phyloP scores from a whole-genome alignment of 352 stramenopile species.

The Phytophthora rubi region DNA sequence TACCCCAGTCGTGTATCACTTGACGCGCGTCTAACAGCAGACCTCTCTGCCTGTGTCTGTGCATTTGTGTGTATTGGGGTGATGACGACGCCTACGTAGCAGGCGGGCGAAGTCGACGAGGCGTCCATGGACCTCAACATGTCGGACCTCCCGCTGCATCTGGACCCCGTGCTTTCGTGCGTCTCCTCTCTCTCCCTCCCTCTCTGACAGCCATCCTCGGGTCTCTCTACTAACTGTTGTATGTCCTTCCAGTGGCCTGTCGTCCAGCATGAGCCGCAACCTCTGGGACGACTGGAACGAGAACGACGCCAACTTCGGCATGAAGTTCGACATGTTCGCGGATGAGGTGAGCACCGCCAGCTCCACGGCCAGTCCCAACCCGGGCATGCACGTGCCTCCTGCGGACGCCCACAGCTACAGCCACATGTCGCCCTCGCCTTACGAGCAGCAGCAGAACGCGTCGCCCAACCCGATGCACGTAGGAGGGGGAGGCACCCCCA shows the following conservation, averaged over 20 bases:
- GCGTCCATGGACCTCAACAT: slow-evolving; percentile 56
- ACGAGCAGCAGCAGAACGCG: slow-evolving; percentile 34
- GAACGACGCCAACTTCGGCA: slow-evolving; percentile 64
- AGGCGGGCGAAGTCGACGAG: slow-evolving; percentile 38
- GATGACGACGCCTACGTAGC: neutral
- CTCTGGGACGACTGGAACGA: slow-evolving; percentile 92
- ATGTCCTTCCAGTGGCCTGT: slow-evolving; percentile 76
- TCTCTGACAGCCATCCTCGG: neutral
- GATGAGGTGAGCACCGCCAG: slow-evolving; percentile 44
- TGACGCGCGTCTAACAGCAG: too few species aligned
- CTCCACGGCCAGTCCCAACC: slow-evolving; percentile 33
- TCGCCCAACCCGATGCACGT: slow-evolving; percentile 15
- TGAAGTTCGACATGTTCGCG: slow-evolving; percentile 78
- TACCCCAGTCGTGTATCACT: too few species aligned
- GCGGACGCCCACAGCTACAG: neutral
- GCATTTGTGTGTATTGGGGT: too few species aligned
- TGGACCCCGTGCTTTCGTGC: slow-evolving; percentile 80
- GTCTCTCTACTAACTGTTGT: neutral
- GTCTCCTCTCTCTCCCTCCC: neutral
- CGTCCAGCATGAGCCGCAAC: slow-evolving; percentile 84
- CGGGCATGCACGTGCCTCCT: slow-evolving; percentile 25
- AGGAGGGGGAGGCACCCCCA: slow-evolving; percentile 1
- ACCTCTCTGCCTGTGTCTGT: neutral
- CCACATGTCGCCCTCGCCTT: slow-evolving; percentile 6
- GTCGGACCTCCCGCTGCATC: slow-evolving; percentile 55